Evolutionary conservation across 2,329 filamentous ascomycete genomes (phyloP).

Genomic region (Chaetomiaceae sp.): DNA sequence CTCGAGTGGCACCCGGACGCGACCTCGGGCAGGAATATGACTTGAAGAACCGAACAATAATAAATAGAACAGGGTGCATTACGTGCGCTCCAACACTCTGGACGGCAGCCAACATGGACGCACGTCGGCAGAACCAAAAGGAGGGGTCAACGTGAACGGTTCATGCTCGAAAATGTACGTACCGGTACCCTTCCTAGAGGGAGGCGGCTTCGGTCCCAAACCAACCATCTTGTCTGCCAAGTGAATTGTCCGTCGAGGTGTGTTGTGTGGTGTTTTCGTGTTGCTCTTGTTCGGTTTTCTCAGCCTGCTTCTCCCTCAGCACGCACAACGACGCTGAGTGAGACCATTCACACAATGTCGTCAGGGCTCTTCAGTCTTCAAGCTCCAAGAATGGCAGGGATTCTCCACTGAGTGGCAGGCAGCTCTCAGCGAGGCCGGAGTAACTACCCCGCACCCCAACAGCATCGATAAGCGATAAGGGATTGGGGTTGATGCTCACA

Average conservation of each 20-base stretch:
- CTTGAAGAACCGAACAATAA: neutral
- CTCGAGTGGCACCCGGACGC: neutral
- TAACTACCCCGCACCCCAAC: slow-evolving; percentile 1
- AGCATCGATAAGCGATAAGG: no score
- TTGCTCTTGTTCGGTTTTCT: neutral
- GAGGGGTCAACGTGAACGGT: neutral
- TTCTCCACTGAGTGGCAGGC: no score
- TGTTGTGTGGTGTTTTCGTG: neutral
- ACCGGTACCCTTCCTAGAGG: slow-evolving; percentile 50
- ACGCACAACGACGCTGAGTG: neutral
- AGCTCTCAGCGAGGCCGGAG: neutral
- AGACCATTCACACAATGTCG: neutral
- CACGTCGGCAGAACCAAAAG: neutral
- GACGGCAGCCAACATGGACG: neutral
- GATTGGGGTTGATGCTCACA: neutral
- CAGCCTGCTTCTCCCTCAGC: neutral
- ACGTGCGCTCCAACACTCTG: neutral
- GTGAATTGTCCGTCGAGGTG: neutral
- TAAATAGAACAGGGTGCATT: neutral
- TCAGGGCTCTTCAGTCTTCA: neutral
- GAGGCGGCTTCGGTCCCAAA: slow-evolving; percentile 58
- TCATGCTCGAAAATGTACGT: slow-evolving; percentile 20
- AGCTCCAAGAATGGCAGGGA: neutral
- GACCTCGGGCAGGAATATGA: neutral
- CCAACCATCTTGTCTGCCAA: slow-evolving; percentile 54